Evolutionary conservation across 2,329 filamentous ascomycete genomes (phyloP).

Genomic region (Lachnellula hyalina): DNA sequence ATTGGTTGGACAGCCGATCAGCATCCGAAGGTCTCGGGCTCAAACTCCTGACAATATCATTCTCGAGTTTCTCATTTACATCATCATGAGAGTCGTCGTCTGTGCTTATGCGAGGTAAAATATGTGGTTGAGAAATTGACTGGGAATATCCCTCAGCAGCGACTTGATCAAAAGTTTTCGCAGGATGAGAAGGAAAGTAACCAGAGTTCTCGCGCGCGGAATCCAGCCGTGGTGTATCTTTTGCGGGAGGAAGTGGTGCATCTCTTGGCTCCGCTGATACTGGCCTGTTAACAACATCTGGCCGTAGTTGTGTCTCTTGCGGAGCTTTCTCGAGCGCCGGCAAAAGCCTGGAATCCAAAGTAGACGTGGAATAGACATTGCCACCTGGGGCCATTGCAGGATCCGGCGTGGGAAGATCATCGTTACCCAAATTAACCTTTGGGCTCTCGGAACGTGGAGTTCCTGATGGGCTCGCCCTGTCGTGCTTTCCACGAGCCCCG

Average conservation of each 20-base stretch:
- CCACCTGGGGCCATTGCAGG: slow-evolving; percentile 19
- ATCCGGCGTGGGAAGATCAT: slow-evolving; percentile 21
- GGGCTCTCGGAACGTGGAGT: neutral
- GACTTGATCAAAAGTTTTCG: neutral
- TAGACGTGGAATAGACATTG: slow-evolving; percentile 20
- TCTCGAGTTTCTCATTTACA: slow-evolving; percentile 65
- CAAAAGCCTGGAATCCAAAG: slow-evolving; percentile 22
- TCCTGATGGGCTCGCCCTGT: slow-evolving; percentile 7
- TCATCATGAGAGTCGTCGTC: slow-evolving; percentile 34
- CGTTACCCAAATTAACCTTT: neutral
- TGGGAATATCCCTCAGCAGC: slow-evolving; percentile 5
- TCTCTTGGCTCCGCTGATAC: slow-evolving; percentile 31
- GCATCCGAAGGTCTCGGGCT: slow-evolving; percentile 41
- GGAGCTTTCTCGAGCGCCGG: slow-evolving; percentile 19
- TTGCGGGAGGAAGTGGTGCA: slow-evolving; percentile 42
- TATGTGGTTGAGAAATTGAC: slow-evolving; percentile 9
- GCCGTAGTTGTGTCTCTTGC: slow-evolving; percentile 20
- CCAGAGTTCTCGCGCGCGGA: slow-evolving; percentile 3
- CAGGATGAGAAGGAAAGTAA: slow-evolving; percentile 14
- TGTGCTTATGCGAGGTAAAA: slow-evolving; percentile 18
- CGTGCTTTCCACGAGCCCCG: slow-evolving; percentile 35
- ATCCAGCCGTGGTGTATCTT: slow-evolving; percentile 33
- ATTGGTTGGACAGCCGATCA: slow-evolving; percentile 3
- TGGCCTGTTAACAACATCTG: slow-evolving; percentile 27
- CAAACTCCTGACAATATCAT: slow-evolving; percentile 70